Conservation (phyloP, 306 rosid genomes). For the Adenanthera pavonina region DNA sequence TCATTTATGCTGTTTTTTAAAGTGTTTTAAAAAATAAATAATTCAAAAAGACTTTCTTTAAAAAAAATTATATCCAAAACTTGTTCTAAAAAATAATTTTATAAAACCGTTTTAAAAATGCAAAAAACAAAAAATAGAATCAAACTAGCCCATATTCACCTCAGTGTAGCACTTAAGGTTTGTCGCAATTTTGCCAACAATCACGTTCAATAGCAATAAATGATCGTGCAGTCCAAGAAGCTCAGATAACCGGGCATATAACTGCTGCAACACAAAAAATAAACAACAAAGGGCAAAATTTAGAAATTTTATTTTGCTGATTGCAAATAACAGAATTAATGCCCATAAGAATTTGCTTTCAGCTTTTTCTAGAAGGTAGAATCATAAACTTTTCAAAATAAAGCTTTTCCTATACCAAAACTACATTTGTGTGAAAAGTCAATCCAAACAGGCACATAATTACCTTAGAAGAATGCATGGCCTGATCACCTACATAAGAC, state of each 20-base stretch:
- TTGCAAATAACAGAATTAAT: slow-evolving; percentile 22
- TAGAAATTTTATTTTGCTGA: background rate
- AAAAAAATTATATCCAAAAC: too few relatives aligned
- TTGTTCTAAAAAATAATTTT: too few relatives aligned
- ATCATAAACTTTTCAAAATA: background rate
- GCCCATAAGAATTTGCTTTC: background rate
- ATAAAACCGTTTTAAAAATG: too few relatives aligned
- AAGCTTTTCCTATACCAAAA: background rate
- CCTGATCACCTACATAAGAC: slow-evolving; percentile 98
- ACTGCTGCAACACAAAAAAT: slow-evolving; percentile 57
- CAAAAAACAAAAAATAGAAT: too few relatives aligned
- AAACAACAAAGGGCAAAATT: slow-evolving; percentile 17
- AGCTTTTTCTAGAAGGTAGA: background rate
- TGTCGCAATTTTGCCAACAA: slow-evolving; percentile 56
- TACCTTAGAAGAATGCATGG: slow-evolving; percentile 99
- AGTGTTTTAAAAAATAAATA: too few relatives aligned
- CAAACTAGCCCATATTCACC: slow-evolving; percentile 14
- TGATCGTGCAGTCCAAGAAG: slow-evolving; percentile 63
- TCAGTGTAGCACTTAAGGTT: slow-evolving; percentile 55
- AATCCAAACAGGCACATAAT: slow-evolving; percentile 1
- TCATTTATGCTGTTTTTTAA: too few relatives aligned
- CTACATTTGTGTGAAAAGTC: background rate
- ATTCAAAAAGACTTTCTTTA: too few relatives aligned
- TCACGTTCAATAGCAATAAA: slow-evolving; percentile 55
- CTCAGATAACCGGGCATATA: slow-evolving; percentile 62